These are phyloP conservation scores for Psilocybe sp. DNA, from an alignment of 768 basidiomycete genomes.

Conservation along the genomic window DNA sequence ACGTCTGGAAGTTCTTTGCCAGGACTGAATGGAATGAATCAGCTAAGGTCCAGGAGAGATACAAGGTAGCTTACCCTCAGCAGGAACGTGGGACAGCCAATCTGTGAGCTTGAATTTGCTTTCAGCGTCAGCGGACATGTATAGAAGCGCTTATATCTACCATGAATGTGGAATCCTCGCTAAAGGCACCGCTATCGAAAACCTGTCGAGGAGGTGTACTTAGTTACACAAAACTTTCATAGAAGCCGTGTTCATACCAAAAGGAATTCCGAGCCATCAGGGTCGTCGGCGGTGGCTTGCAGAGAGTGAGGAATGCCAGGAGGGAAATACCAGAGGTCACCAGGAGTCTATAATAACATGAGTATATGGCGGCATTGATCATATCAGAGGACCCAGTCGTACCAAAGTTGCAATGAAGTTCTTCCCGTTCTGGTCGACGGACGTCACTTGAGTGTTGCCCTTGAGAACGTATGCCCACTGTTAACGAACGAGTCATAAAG, in stretches of 20 bases:
- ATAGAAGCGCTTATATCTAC: constrained; percentile 4
- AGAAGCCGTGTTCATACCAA: constrained; percentile 20
- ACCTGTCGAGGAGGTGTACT: constrained; percentile 12
- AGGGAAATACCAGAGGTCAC: constrained; percentile 60
- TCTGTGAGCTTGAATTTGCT: constrained; percentile 49
- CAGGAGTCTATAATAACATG: constrained; percentile 11
- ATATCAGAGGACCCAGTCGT: constrained; percentile 13
- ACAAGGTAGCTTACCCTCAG: constrained; percentile 10
- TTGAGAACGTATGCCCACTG: constrained; percentile 53
- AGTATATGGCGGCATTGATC: background rate
- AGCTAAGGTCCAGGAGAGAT: constrained; percentile 18
- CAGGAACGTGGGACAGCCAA: constrained; percentile 56
- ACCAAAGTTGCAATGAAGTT: constrained; percentile 50
- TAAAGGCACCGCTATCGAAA: constrained; percentile 39
- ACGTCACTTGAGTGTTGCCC: constrained; percentile 45
- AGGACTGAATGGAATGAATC: constrained; percentile 29
- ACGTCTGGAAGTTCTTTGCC: constrained; percentile 52
- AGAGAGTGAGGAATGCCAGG: constrained; percentile 53
- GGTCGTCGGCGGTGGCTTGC: constrained; percentile 46
- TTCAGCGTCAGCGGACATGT: background rate
- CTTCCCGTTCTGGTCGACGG: constrained; percentile 48
- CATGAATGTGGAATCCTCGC: constrained; percentile 47
- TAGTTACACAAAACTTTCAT: background rate
- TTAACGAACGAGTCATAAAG: background rate
- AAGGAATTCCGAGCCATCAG: constrained; percentile 50